Evolutionary conservation across 106 monocot genomes (phyloP), one percentile per base, ranked within the genome.

Genomic region (Posidonia australis): DNA sequence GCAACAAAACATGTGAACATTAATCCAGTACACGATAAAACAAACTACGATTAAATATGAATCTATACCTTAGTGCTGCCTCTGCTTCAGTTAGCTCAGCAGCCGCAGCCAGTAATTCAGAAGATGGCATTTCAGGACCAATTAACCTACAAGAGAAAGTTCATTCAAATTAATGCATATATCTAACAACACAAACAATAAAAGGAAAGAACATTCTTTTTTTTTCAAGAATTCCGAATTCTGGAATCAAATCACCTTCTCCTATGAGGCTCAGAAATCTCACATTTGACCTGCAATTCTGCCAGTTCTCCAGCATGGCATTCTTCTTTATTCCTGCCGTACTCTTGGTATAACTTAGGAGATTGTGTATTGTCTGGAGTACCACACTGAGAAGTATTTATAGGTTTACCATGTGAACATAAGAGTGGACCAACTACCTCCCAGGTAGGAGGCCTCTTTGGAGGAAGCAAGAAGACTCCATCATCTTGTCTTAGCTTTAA

Each of bases 61-160:
- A 10, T 11, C 51, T 43, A 61, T 80, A 93, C 92, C 89, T 84
- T 7, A 89, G 64, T 63, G 79, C 68, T 28, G 70, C 74, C 67
- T 86, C 86, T 61, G 98, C 98, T 66, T 83, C 77, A 60, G 85
- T 83, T 73, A 99, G 73, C 73, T 88, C 79, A 64, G 91, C 98
- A 65, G 91, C 98, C 72, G 98, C 98, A 77, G 80, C 88, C 66
- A 99, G 63, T 68, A 99, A 79, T 55, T 88, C 91, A 12, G 74
- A 73, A 63, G 98, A 99, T 65, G 98, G 98, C 98, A 99, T 91
- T 75, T 79, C 91, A 67, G 98, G 91, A 64, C 98, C 98, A 79
- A 99, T 99, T 44, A 91, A 52, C 82, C 96, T 96, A 54, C 54
- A 86, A 28, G 46, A 23, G 25, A 52, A 31, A 46, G 9, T 10